phyloP scores from a whole-genome alignment of 805 yeast genomes.

The Huiozyma sinensis region DNA sequence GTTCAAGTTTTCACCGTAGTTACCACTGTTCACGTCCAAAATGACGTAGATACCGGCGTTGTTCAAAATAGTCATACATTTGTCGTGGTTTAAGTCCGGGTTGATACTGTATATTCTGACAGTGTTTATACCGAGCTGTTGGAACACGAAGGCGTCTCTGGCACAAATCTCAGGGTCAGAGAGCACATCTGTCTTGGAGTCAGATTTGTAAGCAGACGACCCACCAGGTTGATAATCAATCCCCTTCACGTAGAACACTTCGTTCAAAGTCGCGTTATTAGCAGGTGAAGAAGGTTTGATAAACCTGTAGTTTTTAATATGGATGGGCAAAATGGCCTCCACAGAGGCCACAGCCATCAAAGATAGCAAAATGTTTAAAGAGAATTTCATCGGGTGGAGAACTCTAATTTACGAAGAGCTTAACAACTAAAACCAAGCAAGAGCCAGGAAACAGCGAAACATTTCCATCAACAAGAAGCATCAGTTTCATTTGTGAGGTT shows the following conservation, averaged over 20 bases:
- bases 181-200: slow-evolving; percentile 47
- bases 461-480: too few species aligned
- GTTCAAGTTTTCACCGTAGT: slow-evolving; percentile 52
- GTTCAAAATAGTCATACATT: slow-evolving; percentile 81
- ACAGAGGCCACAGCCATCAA: slow-evolving; percentile 11
- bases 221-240: slow-evolving; percentile 94
- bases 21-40: slow-evolving; percentile 76
- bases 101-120: slow-evolving; percentile 73
- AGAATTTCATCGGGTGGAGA: not conserved
- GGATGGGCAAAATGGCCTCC: slow-evolving; percentile 47
- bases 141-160: slow-evolving; percentile 71
- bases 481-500: too few species aligned
- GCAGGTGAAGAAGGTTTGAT: slow-evolving; percentile 38
- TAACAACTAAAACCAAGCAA: too few species aligned
- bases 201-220: slow-evolving; percentile 41
- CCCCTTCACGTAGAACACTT: slow-evolving; percentile 72
- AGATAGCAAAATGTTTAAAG: slow-evolving; percentile 6
- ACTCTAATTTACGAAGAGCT: not conserved
- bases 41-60: slow-evolving; percentile 86
- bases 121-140: slow-evolving; percentile 76
- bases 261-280: slow-evolving; percentile 30
- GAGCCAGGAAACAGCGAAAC: too few species aligned
- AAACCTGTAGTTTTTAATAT: slow-evolving; percentile 45
- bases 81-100: slow-evolving; percentile 79
- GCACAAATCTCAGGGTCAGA: slow-evolving; percentile 60